Conservation (phyloP, 2,329 filamentous ascomycete species). For the Pyrenophora graminea region DNA sequence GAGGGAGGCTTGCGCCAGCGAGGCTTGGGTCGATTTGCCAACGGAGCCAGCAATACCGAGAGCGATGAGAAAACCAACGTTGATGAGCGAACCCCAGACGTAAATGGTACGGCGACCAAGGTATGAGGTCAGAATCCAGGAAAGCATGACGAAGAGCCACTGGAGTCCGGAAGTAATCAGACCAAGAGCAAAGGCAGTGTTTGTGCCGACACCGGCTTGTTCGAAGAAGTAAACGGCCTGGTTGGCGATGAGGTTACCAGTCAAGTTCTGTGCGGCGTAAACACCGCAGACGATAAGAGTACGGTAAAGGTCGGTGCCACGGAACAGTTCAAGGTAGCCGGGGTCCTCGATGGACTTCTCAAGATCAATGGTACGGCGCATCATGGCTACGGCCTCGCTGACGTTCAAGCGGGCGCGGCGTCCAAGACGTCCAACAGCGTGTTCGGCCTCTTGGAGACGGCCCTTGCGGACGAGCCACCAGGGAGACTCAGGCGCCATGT, state of each 20-base stretch:
- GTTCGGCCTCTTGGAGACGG: conserved; percentile 49
- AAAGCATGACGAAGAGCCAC: conserved; percentile 66
- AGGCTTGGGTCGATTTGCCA: conserved; percentile 47
- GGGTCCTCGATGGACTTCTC: conserved; percentile 56
- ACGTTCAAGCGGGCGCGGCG: conserved; percentile 49
- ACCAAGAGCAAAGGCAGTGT: conserved; percentile 64
- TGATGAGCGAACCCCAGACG: conserved; percentile 62
- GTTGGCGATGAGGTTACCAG: conserved; percentile 66
- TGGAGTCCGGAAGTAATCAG: conserved; percentile 69
- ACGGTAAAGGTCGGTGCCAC: conserved; percentile 59
- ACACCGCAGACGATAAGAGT: conserved; percentile 61
- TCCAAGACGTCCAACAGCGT: conserved; percentile 56
- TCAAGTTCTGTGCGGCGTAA: conserved; percentile 64
- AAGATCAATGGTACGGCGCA: conserved; percentile 61
- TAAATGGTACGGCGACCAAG: conserved; percentile 68
- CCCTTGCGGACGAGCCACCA: conserved; percentile 55
- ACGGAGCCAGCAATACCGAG: conserved; percentile 65
- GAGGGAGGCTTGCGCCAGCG: conserved; percentile 63
- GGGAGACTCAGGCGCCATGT: conserved; percentile 59
- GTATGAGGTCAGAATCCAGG: conserved; percentile 68
- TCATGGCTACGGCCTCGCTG: conserved; percentile 60
- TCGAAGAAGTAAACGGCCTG: conserved; percentile 66
- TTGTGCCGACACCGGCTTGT: conserved; percentile 61
- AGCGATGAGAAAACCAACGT: conserved; percentile 58
- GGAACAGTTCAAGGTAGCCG: conserved; percentile 57